Percentiles rank a stretch among this genome's conserved stretches.
These are phyloP conservation scores for Solanum clarkiae DNA, from an alignment of 257 asterid genomes.

Conservation along the genomic window DNA sequence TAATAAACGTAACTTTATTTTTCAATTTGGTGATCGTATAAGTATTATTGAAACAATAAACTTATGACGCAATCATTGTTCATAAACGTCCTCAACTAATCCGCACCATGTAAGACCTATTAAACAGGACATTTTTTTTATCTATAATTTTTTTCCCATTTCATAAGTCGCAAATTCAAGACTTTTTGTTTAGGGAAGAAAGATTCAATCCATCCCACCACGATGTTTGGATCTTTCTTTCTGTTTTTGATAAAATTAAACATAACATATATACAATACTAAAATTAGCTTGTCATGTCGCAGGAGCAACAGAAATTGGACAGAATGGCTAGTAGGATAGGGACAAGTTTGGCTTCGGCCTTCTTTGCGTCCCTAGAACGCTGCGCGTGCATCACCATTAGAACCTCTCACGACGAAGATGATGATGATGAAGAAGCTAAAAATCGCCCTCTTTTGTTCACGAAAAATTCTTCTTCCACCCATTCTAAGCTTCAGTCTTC, in stretches of 20 bases:
- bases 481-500: neutral
- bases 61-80: neutral
- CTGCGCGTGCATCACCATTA: conserved; percentile 29
- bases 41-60: neutral
- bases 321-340: conserved; percentile 20
- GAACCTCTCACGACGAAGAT: conserved; percentile 14
- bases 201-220: neutral
- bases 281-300: neutral
- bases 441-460: conserved; percentile 26
- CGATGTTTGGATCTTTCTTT: neutral
- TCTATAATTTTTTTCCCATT: neutral
- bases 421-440: conserved; percentile 27
- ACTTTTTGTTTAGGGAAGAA: neutral
- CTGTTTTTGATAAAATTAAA: neutral
- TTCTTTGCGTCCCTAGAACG: conserved; percentile 37
- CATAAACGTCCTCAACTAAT: neutral
- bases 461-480: neutral
- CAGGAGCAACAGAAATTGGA: conserved; percentile 5
- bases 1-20: too few relatives aligned
- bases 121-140: neutral
- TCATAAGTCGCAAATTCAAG: neutral
- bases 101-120: neutral
- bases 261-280: neutral
- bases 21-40: too few relatives aligned
- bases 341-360: conserved; percentile 23